Evolutionary conservation across 768 basidiomycete genomes (phyloP), one percentile per base, ranked within the genome.

Genomic region (Psilocybe azurescens): DNA sequence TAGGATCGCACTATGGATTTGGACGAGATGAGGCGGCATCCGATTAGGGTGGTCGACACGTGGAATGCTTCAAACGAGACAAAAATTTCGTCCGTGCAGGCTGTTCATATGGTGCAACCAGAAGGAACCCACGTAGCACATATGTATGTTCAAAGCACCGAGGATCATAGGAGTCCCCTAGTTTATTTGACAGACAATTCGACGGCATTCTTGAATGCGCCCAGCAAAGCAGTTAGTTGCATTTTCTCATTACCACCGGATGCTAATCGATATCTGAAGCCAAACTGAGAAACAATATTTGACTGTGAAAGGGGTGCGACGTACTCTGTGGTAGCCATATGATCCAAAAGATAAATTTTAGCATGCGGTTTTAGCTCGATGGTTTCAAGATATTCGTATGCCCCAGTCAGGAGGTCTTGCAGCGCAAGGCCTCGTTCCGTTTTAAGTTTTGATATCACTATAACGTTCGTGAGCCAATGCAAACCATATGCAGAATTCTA

Each of bases 221-320:
- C 95, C 3, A 99, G 78, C 62, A 99, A 75, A 0, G 95, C 95
- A 6, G 94, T 94, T 55, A 99, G 72, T 71, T 99, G 97, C 56
- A 99, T 88, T 71, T 95, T 98, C 75, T 99, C 97, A 65, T 79
- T 96, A 1, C 91, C 95, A 0, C 97, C 97, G 0, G 95, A 89
- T 1, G 95, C 94, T 7, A 99, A 76, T 49, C 97, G 87, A 73
- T 98, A 89, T 73, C 97, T 99, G 50, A 20, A 64, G 13, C 24
- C 18, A 20, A 38, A 53, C 13, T 14, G 39, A 54, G 53, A 49
- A 2, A 61, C 10, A 41, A 59, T 13, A 32, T 8, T 28, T 48
- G 49, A 39, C 14, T 48, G 20, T 39, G 16, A 49, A 16, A 41
- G 33, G 41, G 18, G 44, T 46, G 46, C 7, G 47, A 81, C 93